A percentile compares a stretch with the other conserved stretches of the same genome.
Conservation (phyloP, 148 eudicot species). For the Rhododendron molle region DNA sequence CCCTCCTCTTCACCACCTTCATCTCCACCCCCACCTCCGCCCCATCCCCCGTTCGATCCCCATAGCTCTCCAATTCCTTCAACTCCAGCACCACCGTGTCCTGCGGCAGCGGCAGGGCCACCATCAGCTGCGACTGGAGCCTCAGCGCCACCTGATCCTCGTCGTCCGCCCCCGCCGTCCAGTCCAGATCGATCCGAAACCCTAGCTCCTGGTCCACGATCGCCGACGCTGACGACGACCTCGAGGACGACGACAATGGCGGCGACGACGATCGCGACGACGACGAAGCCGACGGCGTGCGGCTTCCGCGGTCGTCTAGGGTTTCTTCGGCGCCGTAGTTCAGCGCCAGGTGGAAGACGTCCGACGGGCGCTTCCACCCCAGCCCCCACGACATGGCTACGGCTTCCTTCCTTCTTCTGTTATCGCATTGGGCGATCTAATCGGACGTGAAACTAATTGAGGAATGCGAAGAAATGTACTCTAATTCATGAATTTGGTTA, state of each 20-base stretch:
- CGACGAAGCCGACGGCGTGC: conserved; percentile 23
- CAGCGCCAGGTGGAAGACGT: conserved; percentile 61
- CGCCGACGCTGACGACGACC: conserved; percentile 17
- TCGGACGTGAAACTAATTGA: neutral
- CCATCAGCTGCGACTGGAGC: conserved; percentile 85
- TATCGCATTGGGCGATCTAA: conserved; percentile 8
- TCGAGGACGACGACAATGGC: conserved; percentile 9
- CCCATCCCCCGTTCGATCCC: conserved; percentile 5
- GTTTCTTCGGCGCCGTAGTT: conserved; percentile 54
- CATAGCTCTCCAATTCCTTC: neutral
- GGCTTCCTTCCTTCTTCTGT: neutral
- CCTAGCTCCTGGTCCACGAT: conserved; percentile 27
- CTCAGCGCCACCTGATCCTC: conserved; percentile 85
- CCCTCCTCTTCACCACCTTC: conserved; percentile 80
- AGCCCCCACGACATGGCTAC: conserved; percentile 90
- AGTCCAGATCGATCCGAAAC: conserved; percentile 70
- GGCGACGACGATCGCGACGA: conserved; percentile 14
- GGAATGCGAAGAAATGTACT: neutral
- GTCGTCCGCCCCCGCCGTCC: conserved; percentile 78
- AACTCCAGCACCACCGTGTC: conserved; percentile 68
- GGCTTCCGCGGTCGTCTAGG: conserved; percentile 18
- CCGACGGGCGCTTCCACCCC: conserved; percentile 88
- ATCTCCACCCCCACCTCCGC: conserved; percentile 39
- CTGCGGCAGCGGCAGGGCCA: conserved; percentile 74
- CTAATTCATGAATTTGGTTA: neutral